Conservation (phyloP, 2,329 filamentous ascomycete genomes). For the Microdochium nivale region DNA sequence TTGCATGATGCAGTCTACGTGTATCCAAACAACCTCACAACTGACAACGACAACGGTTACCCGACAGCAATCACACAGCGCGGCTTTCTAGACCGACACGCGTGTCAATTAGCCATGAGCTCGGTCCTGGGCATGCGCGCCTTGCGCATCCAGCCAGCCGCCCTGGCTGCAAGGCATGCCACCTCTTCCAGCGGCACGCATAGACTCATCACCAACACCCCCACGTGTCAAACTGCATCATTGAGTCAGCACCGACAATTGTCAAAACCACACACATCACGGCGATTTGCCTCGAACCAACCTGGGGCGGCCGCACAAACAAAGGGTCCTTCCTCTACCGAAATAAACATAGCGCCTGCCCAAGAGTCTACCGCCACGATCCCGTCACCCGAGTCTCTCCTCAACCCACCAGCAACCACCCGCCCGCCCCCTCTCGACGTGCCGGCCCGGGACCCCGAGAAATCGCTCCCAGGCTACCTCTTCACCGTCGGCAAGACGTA, state of each 20-base stretch:
- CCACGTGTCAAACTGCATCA: too few relatives aligned
- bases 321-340: not conserved
- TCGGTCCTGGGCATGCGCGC: not conserved
- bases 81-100: too few relatives aligned
- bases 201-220: not conserved
- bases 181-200: not conserved
- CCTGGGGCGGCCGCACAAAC: not conserved
- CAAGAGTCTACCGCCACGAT: not conserved
- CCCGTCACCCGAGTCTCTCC: slow-evolving; percentile 1
- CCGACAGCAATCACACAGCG: too few relatives aligned
- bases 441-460: slow-evolving; percentile 41
- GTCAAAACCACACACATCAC: not conserved
- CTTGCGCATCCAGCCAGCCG: not conserved
- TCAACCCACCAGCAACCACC: slow-evolving; percentile 68
- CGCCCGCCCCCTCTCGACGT: slow-evolving; percentile 61
- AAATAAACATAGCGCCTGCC: not conserved
- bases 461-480: slow-evolving; percentile 42
- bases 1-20: not conserved
- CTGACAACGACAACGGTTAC: too few relatives aligned
- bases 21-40: not conserved
- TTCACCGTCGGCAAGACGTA: slow-evolving; percentile 66
- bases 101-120: not conserved
- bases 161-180: not conserved
- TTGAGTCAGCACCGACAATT: not conserved
- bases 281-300: not conserved